These are phyloP conservation scores for Beauveria sp. DNA, from an alignment of 2,329 filamentous ascomycete genomes.

Conservation along the genomic window DNA sequence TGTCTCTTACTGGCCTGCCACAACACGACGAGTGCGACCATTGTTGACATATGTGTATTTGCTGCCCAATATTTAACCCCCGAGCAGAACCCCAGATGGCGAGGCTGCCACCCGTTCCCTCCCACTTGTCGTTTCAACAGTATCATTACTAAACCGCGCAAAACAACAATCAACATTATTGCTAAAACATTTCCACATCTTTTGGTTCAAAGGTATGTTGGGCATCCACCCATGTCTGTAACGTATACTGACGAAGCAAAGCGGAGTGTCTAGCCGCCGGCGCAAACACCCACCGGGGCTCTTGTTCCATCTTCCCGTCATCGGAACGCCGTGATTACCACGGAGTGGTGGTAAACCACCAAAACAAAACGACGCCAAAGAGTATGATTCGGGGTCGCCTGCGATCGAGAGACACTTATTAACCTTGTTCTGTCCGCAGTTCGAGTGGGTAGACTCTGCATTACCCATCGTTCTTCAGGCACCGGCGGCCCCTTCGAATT, in stretches of 20 bases:
- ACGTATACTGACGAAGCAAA: not conserved
- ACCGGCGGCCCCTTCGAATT: not conserved
- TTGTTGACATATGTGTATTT: slow-evolving; percentile 9
- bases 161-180: not conserved
- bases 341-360: slow-evolving; percentile 3
- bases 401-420: not conserved
- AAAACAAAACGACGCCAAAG: not conserved
- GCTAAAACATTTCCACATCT: not conserved
- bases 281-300: slow-evolving; percentile 4
- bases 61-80: slow-evolving; percentile 11
- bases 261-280: not conserved
- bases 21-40: slow-evolving; percentile 7
- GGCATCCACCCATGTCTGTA: not conserved
- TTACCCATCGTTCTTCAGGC: not conserved
- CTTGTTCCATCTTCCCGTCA: slow-evolving; percentile 9
- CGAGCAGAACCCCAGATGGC: slow-evolving; percentile 8
- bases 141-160: not conserved
- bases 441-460: slow-evolving; percentile 1
- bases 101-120: not conserved
- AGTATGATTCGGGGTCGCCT: not conserved
- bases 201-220: not conserved
- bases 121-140: not conserved
- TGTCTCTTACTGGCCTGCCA: slow-evolving; percentile 7
- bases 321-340: slow-evolving; percentile 6
- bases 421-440: not conserved